Base-by-base conservation (phyloP, 2,329 filamentous ascomycete species). In the Westerdykella ornata region DNA sequence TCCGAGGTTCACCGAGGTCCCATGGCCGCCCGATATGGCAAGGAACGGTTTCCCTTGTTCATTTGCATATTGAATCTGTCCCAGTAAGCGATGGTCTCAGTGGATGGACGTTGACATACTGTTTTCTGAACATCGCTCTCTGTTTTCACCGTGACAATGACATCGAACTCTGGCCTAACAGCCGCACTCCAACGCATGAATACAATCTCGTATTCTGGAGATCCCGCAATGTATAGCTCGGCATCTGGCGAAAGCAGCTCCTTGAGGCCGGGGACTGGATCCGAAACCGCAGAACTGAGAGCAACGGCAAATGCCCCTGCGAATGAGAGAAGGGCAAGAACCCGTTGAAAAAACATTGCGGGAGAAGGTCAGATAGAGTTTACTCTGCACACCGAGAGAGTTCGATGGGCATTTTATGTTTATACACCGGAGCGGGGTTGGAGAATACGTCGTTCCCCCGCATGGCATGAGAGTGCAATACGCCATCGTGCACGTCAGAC, bases 1-100 rank as follows among this genome's bases (percentile, higher is more conserved):
- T 4, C 45, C 54, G 2, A 66, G 41, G 1, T 54, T 52, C 0
- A 52, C 48, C 1, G 52, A 43, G 16, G 48, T 56, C 2, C 64
- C 63, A 45, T 70, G 68, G 1, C 61, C 57, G 5, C 59, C 61
- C 3, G 60, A 62, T 1, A 63, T 64, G 1, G 60, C 60, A 7
- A 68, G 58, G 31, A 69, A 68, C 0, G 64, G 54, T 8, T 61
- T 56, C 3, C 47, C 38, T 26, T 51, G 40, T 5, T 51, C 48
- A 33, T 62, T 51, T 1, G 49, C 52, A 41, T 41, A 54, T 1
- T 46, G 31, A 6, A 60, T 48, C 54, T 57, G n/a, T 3, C 3
- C 13, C 12, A 31, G 19, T 37, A 3, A 30, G 2, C 3, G 8
- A 5, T 11, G 2, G n/a, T 47, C 26, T 32, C 37, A 17, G 8